Base-by-base conservation (phyloP, 2,329 filamentous ascomycete genomes). In the Cordyceps fumosorosea region DNA sequence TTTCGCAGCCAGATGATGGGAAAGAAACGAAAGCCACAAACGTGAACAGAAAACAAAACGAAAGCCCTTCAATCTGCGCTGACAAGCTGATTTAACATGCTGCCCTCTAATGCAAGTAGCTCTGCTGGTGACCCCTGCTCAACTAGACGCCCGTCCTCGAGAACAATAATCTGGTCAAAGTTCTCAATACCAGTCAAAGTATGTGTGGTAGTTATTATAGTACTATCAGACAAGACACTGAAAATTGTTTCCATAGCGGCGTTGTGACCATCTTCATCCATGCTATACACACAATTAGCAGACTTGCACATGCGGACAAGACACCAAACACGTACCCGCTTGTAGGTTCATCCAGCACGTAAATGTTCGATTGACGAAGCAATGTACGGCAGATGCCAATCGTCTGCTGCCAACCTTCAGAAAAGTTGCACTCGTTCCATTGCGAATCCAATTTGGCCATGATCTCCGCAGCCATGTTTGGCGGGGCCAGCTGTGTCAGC, bases 381-480 rank as follows among this genome's bases (percentile, higher is more conserved):
- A 60, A 34, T 16, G 50, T 53, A 22, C 57, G 48, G 18, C 29
- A 26, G 18, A 60, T 50, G 34, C 34, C 48, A 8, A 54, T 45
- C 0, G 22, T 11, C n/a, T 37, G 34, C 48, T 54, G 48, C 34
- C 48, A 45, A 16, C 57, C 50, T n/a, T 51, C 24, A 7, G 57
- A 60, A n/a, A 60, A 60, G 11, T 53, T 53, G 26, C 57, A 54
- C 34, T 60, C 57, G 37, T 53, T 45, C 57, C 50, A 60, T 10
- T 34, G 24, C 16, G 12, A 24, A 10, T 60, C 56, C 16, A 60
- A n/a, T 22, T 44, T 51, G 1, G 56, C 42, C 56, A 60, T 53
- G 47, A 60, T 34, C 29, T 60, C 56, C 20, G 20, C 47, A 5
- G 24, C n/a, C 47, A 52, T 52, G 18, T 51, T 3, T 3, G 32